phyloP scores from a whole-genome alignment of 768 basidiomycete genomes.

The Tephrocybe sp. region DNA sequence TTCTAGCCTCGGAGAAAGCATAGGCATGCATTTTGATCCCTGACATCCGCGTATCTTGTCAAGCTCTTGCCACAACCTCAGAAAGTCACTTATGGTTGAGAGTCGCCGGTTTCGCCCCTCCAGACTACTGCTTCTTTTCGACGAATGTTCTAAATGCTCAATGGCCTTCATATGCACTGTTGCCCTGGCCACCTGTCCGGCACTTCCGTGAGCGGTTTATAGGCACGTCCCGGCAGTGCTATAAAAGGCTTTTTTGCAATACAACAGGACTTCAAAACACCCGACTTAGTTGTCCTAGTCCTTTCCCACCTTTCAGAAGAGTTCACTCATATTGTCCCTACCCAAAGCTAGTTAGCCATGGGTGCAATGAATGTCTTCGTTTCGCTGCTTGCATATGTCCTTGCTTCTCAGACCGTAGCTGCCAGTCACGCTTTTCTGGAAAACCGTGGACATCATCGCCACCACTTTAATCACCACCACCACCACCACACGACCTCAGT shows the following conservation, averaged over 20 bases:
- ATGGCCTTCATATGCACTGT: constrained; percentile 7
- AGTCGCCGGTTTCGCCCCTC: not conserved
- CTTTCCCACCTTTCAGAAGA: not conserved
- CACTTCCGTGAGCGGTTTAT: constrained; percentile 1
- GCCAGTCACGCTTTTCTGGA: constrained; percentile 11
- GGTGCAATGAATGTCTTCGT: not conserved
- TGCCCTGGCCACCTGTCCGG: constrained; percentile 13
- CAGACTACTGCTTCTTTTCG: constrained; percentile 12
- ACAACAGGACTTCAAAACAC: not conserved
- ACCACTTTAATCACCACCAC: constrained; percentile 8
- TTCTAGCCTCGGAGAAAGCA: constrained; percentile 14
- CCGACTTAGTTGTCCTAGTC: not conserved
- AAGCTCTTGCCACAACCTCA: constrained; percentile 1
- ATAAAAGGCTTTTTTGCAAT: constrained; percentile 4
- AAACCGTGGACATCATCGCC: constrained; percentile 14
- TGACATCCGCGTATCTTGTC: constrained; percentile 27
- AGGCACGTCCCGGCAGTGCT: not conserved
- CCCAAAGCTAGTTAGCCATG: not conserved
- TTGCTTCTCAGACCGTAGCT: constrained; percentile 17
- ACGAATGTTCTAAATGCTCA: constrained; percentile 12
- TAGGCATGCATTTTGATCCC: constrained; percentile 7
- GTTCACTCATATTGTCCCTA: no score
- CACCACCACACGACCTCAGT: not conserved
- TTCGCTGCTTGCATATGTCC: constrained; percentile 9
- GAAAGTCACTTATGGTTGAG: constrained; percentile 1